A percentile compares a stretch with the other conserved stretches of the same genome.
Conservation (phyloP, 2,329 filamentous ascomycete genomes). For the Cadophora sp. region DNA sequence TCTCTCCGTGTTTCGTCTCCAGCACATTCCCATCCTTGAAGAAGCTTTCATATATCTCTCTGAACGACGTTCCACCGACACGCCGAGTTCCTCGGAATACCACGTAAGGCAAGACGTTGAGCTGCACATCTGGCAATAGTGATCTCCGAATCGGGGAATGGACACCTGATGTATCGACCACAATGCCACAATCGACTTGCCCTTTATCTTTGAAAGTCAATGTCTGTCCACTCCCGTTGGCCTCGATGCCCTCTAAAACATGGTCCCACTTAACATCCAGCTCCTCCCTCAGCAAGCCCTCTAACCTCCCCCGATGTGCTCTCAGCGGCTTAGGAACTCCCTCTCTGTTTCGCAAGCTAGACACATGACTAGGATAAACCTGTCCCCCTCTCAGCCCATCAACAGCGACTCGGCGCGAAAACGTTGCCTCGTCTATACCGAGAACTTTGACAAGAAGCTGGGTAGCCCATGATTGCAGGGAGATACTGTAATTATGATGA, state of each 20-base stretch:
- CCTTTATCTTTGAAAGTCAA: constrained; percentile 22
- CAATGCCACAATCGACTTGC: constrained; percentile 10
- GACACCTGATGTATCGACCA: constrained; percentile 25
- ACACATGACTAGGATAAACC: not conserved
- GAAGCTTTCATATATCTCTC: constrained; percentile 4
- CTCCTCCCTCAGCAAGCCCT: constrained; percentile 25
- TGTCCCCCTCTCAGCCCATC: constrained; percentile 12
- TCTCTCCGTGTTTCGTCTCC: constrained; percentile 16
- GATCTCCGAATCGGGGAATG: constrained; percentile 24
- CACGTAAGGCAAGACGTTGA: constrained; percentile 25
- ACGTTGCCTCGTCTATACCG: constrained; percentile 19
- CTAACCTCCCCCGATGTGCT: constrained; percentile 28
- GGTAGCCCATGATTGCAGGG: constrained; percentile 23
- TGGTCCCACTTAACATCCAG: constrained; percentile 27
- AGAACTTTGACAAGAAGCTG: constrained; percentile 24
- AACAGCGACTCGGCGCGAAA: constrained; percentile 23
- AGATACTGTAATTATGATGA: constrained; percentile 27
- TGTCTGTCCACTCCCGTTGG: not conserved
- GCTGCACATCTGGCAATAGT: constrained; percentile 11
- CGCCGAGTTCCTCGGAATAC: constrained; percentile 25
- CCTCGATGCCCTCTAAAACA: constrained; percentile 10
- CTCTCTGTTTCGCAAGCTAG: not conserved
- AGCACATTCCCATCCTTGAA: constrained; percentile 17
- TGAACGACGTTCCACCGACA: constrained; percentile 14
- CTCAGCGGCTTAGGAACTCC: constrained; percentile 4